These are phyloP conservation scores for Kingdonia uniflora DNA, from an alignment of 164 flowering plant species.

Conservation along the genomic window DNA sequence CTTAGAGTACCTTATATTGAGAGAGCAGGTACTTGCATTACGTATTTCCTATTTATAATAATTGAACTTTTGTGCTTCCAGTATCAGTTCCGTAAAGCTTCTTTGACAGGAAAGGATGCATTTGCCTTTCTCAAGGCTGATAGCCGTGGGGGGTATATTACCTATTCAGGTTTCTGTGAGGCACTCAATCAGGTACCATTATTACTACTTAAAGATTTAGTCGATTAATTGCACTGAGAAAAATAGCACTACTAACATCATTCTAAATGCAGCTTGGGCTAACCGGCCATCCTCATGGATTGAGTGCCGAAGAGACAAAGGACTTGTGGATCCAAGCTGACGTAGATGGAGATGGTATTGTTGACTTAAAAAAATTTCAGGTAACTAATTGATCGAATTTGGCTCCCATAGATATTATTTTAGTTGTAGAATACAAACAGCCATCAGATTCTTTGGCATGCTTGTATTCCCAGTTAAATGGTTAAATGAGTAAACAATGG, in stretches of 20 bases:
- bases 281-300: slow-evolving; percentile 62
- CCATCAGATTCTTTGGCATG: no score
- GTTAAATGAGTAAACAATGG: slow-evolving; percentile 1
- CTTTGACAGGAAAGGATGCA: slow-evolving; percentile 61
- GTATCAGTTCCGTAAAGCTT: slow-evolving; percentile 62
- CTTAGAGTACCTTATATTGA: no score
- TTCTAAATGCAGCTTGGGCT: slow-evolving; percentile 51
- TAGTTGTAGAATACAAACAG: no score
- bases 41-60: neutral
- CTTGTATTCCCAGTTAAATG: neutral
- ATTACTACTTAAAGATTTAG: neutral
- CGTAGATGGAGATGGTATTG: slow-evolving; percentile 57
- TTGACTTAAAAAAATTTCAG: slow-evolving; percentile 78
- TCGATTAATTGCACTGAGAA: neutral
- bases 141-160: slow-evolving; percentile 49
- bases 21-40: no score
- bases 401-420: neutral
- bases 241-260: neutral
- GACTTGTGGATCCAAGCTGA: slow-evolving; percentile 91
- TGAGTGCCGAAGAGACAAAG: slow-evolving; percentile 47
- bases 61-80: slow-evolving; percentile 17
- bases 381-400: slow-evolving; percentile 21
- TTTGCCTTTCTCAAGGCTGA: slow-evolving; percentile 74
- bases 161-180: slow-evolving; percentile 68
- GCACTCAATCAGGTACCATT: slow-evolving; percentile 66